These are phyloP conservation scores for Hymenotorrendiella dingleyae DNA, from an alignment of 2,329 filamentous ascomycete species.

Conservation along the genomic window DNA sequence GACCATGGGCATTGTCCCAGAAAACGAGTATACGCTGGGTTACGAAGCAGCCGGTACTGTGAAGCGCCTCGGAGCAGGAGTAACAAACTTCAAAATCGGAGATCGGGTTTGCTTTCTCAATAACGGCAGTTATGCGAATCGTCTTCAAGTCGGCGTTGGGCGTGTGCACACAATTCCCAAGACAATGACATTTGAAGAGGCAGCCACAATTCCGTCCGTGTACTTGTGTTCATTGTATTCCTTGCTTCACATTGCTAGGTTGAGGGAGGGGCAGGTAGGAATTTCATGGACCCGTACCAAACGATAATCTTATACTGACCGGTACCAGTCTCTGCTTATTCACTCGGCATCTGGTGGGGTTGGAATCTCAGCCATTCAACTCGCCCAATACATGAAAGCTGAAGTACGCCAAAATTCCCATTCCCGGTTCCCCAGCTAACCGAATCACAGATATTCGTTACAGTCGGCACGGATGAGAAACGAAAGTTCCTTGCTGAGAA, in stretches of 20 bases:
- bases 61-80: constrained; percentile 19
- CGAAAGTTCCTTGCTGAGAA: constrained; percentile 21
- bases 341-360: no score
- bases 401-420: no score
- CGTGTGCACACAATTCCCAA: constrained; percentile 32
- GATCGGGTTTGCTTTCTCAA: constrained; percentile 18
- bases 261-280: constrained; percentile 18
- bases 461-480: constrained; percentile 19
- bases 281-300: no score
- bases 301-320: no score
- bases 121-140: constrained; percentile 9
- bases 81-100: constrained; percentile 18
- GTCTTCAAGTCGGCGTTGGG: constrained; percentile 4
- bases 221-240: constrained; percentile 13
- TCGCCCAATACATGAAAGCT: no score
- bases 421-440: no score
- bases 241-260: constrained; percentile 9
- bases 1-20: constrained; percentile 20
- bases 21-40: constrained; percentile 11
- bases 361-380: no score
- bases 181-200: constrained; percentile 33
- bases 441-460: constrained; percentile 40
- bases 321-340: no score
- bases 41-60: constrained; percentile 28
- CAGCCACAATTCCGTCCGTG: constrained; percentile 35